These are phyloP conservation scores for Fusarium austroafricanum DNA, from an alignment of 2,329 filamentous ascomycete genomes.

Conservation along the genomic window DNA sequence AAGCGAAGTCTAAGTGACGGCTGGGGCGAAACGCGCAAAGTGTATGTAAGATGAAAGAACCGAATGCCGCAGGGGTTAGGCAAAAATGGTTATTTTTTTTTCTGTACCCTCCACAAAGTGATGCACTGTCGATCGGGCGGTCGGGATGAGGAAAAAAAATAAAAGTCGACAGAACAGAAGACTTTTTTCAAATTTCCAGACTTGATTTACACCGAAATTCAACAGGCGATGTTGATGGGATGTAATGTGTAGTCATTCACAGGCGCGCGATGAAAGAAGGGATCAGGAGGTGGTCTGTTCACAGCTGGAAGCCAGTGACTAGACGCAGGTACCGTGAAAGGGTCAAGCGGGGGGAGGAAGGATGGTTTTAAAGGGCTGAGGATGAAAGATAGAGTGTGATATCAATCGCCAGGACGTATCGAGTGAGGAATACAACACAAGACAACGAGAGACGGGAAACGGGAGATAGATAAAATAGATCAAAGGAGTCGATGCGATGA, in stretches of 20 bases:
- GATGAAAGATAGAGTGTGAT: slow-evolving; percentile 24
- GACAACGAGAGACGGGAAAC: slow-evolving; percentile 33
- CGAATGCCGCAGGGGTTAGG: slow-evolving; percentile 17
- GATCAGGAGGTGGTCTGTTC: slow-evolving; percentile 49
- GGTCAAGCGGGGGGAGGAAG: slow-evolving; percentile 41
- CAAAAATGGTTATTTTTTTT: slow-evolving; percentile 32
- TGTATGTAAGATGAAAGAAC: slow-evolving; percentile 23
- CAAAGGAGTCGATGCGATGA: slow-evolving; percentile 44
- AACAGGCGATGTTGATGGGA: slow-evolving; percentile 28
- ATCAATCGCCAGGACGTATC: slow-evolving; percentile 36
- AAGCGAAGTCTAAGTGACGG: slow-evolving; percentile 14
- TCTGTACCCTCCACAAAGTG: slow-evolving; percentile 29
- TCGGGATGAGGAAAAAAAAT: background rate
- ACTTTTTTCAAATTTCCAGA: slow-evolving; percentile 18
- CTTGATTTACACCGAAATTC: slow-evolving; percentile 28
- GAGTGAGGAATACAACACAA: slow-evolving; percentile 19
- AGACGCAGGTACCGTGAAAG: slow-evolving; percentile 47
- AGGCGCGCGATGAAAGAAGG: slow-evolving; percentile 32
- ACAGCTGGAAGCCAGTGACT: slow-evolving; percentile 31
- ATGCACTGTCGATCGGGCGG: slow-evolving; percentile 28
- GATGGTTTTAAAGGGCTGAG: slow-evolving; percentile 14
- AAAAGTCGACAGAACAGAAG: slow-evolving; percentile 17
- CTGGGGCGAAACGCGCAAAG: slow-evolving; percentile 13
- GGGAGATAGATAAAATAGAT: slow-evolving; percentile 43
- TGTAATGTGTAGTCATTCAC: slow-evolving; percentile 37